phyloP scores from a whole-genome alignment of 495 filamentous ascomycete species.

The Penicillium macrosclerotiorum region DNA sequence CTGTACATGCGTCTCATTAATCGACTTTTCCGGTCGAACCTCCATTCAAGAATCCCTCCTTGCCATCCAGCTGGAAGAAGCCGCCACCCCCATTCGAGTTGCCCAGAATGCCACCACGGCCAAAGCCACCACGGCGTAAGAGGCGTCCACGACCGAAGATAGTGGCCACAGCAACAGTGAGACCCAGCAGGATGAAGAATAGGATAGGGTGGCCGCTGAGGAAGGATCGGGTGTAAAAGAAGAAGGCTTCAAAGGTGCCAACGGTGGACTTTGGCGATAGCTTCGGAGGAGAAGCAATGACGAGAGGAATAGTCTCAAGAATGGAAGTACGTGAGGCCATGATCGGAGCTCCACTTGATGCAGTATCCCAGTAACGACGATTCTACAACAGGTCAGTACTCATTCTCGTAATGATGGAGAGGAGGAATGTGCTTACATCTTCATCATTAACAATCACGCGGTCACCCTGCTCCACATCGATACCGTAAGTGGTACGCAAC shows the following conservation, averaged over 20 bases:
- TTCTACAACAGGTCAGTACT: conserved; percentile 55
- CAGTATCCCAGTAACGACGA: conserved; percentile 91
- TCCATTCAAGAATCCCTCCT: conserved; percentile 64
- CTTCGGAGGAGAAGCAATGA: conserved; percentile 69
- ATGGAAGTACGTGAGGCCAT: conserved; percentile 90
- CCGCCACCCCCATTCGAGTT: conserved; percentile 56
- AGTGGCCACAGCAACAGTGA: conserved; percentile 33
- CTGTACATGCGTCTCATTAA: conserved; percentile 51
- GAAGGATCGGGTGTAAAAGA: conserved; percentile 70
- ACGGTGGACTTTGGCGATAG: conserved; percentile 86
- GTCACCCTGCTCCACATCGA: conserved; percentile 81
- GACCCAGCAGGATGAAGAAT: conserved; percentile 59
- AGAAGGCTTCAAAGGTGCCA: conserved; percentile 68
- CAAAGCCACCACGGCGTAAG: conserved; percentile 27
- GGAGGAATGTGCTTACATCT: conserved; percentile 63
- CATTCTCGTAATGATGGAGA: neutral
- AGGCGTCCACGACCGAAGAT: conserved; percentile 34
- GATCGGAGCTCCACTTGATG: conserved; percentile 82
- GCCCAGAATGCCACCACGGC: conserved; percentile 52
- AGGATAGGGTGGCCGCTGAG: conserved; percentile 71
- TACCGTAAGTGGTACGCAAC: conserved; percentile 90
- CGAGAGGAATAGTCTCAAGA: conserved; percentile 86
- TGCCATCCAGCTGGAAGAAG: conserved; percentile 75
- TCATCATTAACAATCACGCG: conserved; percentile 96
- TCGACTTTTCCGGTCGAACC: conserved; percentile 74